phyloP scores from a whole-genome alignment of 164 flowering plant species.

The Chimonanthus praecox region DNA sequence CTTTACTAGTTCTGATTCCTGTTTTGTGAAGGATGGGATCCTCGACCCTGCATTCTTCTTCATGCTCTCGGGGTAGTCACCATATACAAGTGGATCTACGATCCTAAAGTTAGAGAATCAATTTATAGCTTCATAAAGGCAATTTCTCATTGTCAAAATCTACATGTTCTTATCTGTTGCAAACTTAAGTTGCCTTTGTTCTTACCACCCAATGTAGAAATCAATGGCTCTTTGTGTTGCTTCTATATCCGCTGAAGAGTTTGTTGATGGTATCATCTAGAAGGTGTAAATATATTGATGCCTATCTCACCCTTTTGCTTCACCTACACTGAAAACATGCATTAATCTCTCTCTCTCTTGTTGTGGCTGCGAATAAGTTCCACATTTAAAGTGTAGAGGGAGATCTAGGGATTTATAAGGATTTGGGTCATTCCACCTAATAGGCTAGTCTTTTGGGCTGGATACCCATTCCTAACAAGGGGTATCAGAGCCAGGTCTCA shows the following conservation, averaged over 20 bases:
- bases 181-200: not conserved
- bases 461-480: too few species aligned
- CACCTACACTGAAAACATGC: constrained; percentile 16
- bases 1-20: constrained; percentile 22
- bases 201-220: constrained; percentile 44
- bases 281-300: constrained; percentile 21
- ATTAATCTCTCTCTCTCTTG: not conserved
- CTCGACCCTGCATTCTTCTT: constrained; percentile 43
- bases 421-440: too few species aligned
- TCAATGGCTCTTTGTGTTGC: constrained; percentile 45
- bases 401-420: too few species aligned
- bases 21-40: constrained; percentile 45
- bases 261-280: constrained; percentile 29
- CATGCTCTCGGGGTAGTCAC: constrained; percentile 64
- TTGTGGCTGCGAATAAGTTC: too few species aligned
- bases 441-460: too few species aligned
- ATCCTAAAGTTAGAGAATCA: not conserved
- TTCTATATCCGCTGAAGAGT: constrained; percentile 25
- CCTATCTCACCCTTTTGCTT: constrained; percentile 46
- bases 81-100: constrained; percentile 41
- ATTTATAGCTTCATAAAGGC: not conserved
- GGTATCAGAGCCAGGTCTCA: too few species aligned
- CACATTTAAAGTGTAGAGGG: too few species aligned
- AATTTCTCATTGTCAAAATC: too few species aligned
- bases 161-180: too few species aligned